These are phyloP conservation scores for Lipomyces kockii DNA, from an alignment of 805 yeast genomes.

Conservation along the genomic window DNA sequence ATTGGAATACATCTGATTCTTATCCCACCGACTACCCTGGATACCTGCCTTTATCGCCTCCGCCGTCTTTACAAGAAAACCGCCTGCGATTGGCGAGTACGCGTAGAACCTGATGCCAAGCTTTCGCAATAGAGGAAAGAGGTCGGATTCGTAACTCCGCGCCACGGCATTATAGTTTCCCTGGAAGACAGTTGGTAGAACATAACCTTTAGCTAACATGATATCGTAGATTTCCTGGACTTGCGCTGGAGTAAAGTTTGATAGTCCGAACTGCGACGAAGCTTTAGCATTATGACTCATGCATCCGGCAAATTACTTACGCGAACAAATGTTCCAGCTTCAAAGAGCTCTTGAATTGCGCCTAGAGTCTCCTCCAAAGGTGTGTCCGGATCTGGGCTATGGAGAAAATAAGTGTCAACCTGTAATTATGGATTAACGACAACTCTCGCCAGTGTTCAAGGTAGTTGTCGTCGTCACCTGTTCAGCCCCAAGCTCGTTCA, in stretches of 20 bases:
- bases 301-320: not conserved
- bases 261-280: constrained; percentile 36
- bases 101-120: constrained; percentile 39
- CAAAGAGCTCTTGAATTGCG: constrained; percentile 36
- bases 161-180: constrained; percentile 41
- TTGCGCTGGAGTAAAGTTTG: constrained; percentile 38
- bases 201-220: constrained; percentile 36
- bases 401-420: constrained; percentile 36
- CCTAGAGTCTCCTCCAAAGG: constrained; percentile 39
- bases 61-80: constrained; percentile 30
- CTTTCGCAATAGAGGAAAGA: constrained; percentile 39
- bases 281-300: not conserved
- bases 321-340: constrained; percentile 37
- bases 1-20: constrained; percentile 15
- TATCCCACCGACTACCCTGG: constrained; percentile 21
- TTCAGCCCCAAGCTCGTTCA: constrained; percentile 24
- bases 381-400: constrained; percentile 38
- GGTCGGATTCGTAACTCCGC: constrained; percentile 33
- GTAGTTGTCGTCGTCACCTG: not conserved
- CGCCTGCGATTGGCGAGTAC: constrained; percentile 39
- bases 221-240: constrained; percentile 35
- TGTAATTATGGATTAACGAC: constrained; percentile 3
- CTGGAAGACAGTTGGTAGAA: constrained; percentile 40
- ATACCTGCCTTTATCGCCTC: constrained; percentile 27
- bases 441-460: not conserved